These are phyloP conservation scores for Rhizopogon rudus DNA, from an alignment of 768 basidiomycete species.

Conservation along the genomic window DNA sequence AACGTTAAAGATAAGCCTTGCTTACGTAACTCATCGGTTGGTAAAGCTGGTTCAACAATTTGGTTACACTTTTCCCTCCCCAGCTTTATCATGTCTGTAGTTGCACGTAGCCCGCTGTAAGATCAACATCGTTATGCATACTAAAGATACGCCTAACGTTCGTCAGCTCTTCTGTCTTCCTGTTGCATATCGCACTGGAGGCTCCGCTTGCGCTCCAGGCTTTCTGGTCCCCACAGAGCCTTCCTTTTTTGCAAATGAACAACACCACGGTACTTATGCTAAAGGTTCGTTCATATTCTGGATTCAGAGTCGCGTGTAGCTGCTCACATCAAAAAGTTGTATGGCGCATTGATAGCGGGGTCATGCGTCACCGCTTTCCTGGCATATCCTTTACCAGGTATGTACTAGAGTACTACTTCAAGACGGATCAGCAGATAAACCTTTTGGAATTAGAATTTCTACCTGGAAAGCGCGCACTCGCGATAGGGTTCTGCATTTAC, in stretches of 20 bases:
- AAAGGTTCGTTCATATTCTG: conserved; percentile 45
- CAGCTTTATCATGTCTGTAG: conserved; percentile 11
- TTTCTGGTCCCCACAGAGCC: conserved; percentile 49
- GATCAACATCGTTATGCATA: conserved; percentile 9
- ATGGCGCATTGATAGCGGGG: conserved; percentile 55
- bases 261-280: conserved; percentile 76
- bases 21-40: conserved; percentile 1
- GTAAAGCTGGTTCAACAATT: no score
- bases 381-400: conserved; percentile 70
- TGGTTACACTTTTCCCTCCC: background rate
- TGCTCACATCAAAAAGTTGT: conserved; percentile 43
- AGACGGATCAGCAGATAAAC: background rate
- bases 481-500: conserved; percentile 71
- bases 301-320: background rate
- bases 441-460: conserved; percentile 53
- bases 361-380: conserved; percentile 60
- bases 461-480: conserved; percentile 81
- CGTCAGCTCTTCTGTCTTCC: conserved; percentile 59
- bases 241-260: conserved; percentile 78
- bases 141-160: background rate
- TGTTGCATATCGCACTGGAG: conserved; percentile 78
- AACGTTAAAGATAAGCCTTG: background rate
- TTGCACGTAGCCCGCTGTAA: conserved; percentile 38
- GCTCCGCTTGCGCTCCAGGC: conserved; percentile 76
- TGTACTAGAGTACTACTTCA: conserved; percentile 14